These are phyloP conservation scores for Boletus tylopilopsis DNA, from an alignment of 768 basidiomycete genomes.

Conservation along the genomic window DNA sequence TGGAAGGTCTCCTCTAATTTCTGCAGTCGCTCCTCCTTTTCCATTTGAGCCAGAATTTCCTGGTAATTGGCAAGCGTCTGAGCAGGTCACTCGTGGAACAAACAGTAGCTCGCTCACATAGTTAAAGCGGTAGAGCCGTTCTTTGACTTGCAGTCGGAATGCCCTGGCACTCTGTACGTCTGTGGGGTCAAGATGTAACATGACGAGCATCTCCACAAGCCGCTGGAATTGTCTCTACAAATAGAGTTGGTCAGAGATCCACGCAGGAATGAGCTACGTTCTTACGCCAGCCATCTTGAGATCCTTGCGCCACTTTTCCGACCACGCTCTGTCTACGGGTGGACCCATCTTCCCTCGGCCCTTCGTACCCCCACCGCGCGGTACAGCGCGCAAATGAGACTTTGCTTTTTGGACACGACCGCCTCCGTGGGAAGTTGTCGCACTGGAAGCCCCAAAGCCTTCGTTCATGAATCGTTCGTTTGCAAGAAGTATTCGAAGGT, in stretches of 20 bases:
- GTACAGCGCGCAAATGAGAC: constrained; percentile 32
- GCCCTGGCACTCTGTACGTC: constrained; percentile 55
- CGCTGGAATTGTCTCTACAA: constrained; percentile 89
- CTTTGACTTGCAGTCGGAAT: constrained; percentile 90
- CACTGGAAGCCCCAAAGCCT: constrained; percentile 48
- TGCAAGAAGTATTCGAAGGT: constrained; percentile 72
- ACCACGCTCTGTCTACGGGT: constrained; percentile 72
- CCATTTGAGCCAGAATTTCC: constrained; percentile 87
- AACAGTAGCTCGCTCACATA: constrained; percentile 53
- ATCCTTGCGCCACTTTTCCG: constrained; percentile 74
- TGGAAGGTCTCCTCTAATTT: constrained; percentile 94
- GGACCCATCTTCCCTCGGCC: constrained; percentile 67
- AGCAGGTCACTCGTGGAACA: neutral
- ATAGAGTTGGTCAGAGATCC: neutral
- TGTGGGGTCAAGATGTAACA: constrained; percentile 61
- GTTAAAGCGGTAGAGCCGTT: constrained; percentile 92
- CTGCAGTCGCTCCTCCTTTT: constrained; percentile 80
- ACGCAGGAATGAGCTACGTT: neutral
- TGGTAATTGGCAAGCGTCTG: constrained; percentile 27
- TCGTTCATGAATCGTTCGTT: constrained; percentile 67
- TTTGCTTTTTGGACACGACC: constrained; percentile 40
- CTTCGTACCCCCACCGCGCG: constrained; percentile 19
- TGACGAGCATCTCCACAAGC: constrained; percentile 86
- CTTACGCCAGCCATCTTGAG: constrained; percentile 87
- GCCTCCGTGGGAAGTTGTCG: constrained; percentile 43